These are phyloP conservation scores for Ceratocystis albifundus DNA, from an alignment of 2,329 filamentous ascomycete genomes.

Conservation along the genomic window DNA sequence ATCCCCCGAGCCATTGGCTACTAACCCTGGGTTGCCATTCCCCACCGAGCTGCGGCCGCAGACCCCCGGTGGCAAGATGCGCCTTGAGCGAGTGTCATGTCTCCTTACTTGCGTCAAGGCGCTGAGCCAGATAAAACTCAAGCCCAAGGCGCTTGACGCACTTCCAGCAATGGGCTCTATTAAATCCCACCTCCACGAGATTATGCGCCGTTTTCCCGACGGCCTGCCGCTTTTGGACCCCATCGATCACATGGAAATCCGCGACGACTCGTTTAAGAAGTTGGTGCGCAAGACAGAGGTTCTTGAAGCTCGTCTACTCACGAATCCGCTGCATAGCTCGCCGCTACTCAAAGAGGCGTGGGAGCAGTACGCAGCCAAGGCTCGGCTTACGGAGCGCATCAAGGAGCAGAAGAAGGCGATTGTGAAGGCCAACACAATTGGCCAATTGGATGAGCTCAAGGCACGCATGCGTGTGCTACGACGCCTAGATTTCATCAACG, in stretches of 20 bases:
- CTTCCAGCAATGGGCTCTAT: slow-evolving; percentile 35
- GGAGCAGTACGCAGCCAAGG: slow-evolving; percentile 74
- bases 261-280: slow-evolving; percentile 85
- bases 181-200: slow-evolving; percentile 62
- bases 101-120: slow-evolving; percentile 74
- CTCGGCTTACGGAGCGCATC: slow-evolving; percentile 63
- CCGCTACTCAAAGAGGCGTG: slow-evolving; percentile 74
- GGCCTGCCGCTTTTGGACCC: slow-evolving; percentile 82
- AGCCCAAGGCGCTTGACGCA: slow-evolving; percentile 21
- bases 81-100: slow-evolving; percentile 75
- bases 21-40: slow-evolving; percentile 33
- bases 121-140: slow-evolving; percentile 68
- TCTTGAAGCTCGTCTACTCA: slow-evolving; percentile 75
- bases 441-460: slow-evolving; percentile 92
- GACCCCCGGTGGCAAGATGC: slow-evolving; percentile 51
- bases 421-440: slow-evolving; percentile 68
- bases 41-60: slow-evolving; percentile 54
- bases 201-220: slow-evolving; percentile 80
- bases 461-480: slow-evolving; percentile 89
- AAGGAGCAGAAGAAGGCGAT: slow-evolving; percentile 85
- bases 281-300: slow-evolving; percentile 93
- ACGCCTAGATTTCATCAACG: slow-evolving; percentile 89
- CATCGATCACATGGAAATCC: slow-evolving; percentile 91
- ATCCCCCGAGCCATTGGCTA: slow-evolving; percentile 32
- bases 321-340: slow-evolving; percentile 85